These are phyloP conservation scores for Pythium apleroticum DNA, from an alignment of 352 stramenopile species.

Conservation along the genomic window DNA sequence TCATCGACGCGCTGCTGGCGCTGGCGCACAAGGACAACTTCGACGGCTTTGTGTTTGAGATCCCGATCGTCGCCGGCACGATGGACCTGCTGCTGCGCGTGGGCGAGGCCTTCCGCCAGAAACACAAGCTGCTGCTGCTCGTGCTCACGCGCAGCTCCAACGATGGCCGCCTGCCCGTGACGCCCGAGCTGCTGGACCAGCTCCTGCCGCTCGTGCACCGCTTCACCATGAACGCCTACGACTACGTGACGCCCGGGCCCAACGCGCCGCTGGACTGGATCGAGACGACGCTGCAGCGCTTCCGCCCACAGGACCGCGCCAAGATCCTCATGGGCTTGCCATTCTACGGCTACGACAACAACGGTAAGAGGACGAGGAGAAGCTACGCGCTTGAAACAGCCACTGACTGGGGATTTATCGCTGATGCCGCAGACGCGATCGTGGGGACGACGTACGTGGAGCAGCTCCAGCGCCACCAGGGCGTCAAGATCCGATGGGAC, in stretches of 20 bases:
- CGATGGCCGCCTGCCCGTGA: conserved; percentile 49
- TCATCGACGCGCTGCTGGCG: conserved; percentile 51
- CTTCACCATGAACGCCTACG: conserved; percentile 85
- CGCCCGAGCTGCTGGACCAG: conserved; percentile 53
- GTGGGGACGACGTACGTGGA: conserved; percentile 26
- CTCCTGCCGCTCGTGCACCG: conserved; percentile 67
- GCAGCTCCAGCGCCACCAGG: conserved; percentile 13
- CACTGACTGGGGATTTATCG: background rate
- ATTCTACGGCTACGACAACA: conserved; percentile 83
- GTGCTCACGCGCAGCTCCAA: conserved; percentile 62
- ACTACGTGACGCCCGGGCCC: conserved; percentile 57
- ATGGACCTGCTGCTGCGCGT: conserved; percentile 62
- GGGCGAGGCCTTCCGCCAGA: conserved; percentile 45
- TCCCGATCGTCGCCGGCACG: conserved; percentile 57
- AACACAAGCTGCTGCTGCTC: conserved; percentile 59
- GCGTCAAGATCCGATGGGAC: conserved; percentile 30
- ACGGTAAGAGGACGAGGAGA: too few species aligned
- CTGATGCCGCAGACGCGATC: conserved; percentile 25
- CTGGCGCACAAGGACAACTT: conserved; percentile 44
- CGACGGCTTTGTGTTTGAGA: conserved; percentile 80
- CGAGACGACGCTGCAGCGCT: conserved; percentile 49
- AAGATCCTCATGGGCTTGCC: conserved; percentile 74
- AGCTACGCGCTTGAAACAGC: too few species aligned
- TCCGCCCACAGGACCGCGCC: conserved; percentile 41
- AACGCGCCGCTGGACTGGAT: conserved; percentile 74